Base-by-base conservation (phyloP, 2,329 filamentous ascomycete genomes). In the Monosporascus sp. region DNA sequence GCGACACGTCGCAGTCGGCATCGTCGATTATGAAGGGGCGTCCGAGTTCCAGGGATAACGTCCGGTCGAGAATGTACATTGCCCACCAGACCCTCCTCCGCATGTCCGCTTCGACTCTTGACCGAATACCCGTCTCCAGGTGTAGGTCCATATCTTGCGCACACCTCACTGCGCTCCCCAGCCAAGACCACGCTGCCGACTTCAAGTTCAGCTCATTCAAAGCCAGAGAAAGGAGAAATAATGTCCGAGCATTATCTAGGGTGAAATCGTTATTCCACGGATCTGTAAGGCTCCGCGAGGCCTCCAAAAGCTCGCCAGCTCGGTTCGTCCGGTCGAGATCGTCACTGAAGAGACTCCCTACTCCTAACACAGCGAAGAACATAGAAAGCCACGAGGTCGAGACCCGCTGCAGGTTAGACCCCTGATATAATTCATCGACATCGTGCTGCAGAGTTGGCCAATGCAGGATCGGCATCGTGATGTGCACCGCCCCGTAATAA, bases 31-130 rank as follows among this genome's bases (percentile, higher is more conserved):
- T 72, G 52, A 89, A 82, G 0, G 93, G 91, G 49, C 88, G 85
- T 8, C 90, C 89, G 37, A 91, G 78, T 66, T 96, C 92, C 14
- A 96, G 76, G 0, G 91, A 86, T 49, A 95, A 74, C 26, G 89
- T 80, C 57, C 91, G 84, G 72, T 99, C 94, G 74, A 92, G 85
- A 45, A 91, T 84, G 71, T 97, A 97, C 53, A 96, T 83, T 15
- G 89, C 85, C 91, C 94, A 99, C 93, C 93, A 99, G 2, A 94
- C 83, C 52, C 92, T 81, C 56, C 89, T 84, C 51, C 92, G 84
- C 84, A 93, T 91, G 70, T 97, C 93, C 11, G 82, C 82, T 63
- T 96, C 91, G 15, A 96, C 76, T 1, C 85, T 78, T 2, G 88
- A 80, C 79, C 87, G 91, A 1, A 85, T 79, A 0, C 86, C 87